Evolutionary conservation across 208 protist species (phyloP), one percentile per base, ranked within the genome.

Genomic region (Tetramitus jugosus): DNA sequence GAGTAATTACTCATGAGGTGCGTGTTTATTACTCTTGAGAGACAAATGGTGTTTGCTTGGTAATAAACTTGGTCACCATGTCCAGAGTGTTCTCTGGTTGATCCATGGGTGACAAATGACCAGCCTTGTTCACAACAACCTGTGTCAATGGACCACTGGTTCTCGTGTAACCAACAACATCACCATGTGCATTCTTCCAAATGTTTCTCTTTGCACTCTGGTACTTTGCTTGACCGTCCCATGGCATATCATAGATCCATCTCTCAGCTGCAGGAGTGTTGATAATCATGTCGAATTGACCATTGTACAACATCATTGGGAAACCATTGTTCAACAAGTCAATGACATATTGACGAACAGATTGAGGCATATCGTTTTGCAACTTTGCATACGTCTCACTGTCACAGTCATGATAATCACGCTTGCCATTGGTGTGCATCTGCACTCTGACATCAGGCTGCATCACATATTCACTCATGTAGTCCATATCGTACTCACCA

Each of bases 41-140:
- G n/a, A n/a, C n/a, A n/a, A n/a, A n/a, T n/a, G n/a, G n/a, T n/a
- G n/a, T n/a, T n/a, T n/a, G n/a, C n/a, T n/a, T 56, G 49, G 10
- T 56, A 20, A 56, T 74, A 37, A 74, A 74, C 3, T 13, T 74
- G 3, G 23, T 31, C 14, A 74, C 4, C 39, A 74, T 45, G 10
- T 53, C 42, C 3, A 10, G 26, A 33, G 37, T 31, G n/a, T 29
- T 39, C 23, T 52, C 8, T 17, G n/a, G 42, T 74, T 74, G 67
- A 74, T 74, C 17, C 39, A 74, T 53, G 2, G 67, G 67, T n/a
- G n/a, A 10, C n/a, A 74, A 26, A 53, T 74, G 67, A n/a, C 67
- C 67, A 37, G 67, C 67, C 7, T 52, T 52, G 29, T 68, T 43
- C 0, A 68, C 62, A 42, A 68, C 33, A 0, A 68, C 29, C 29